These are phyloP conservation scores for Ilyonectria mors-panacis DNA, from an alignment of 2,329 filamentous ascomycete genomes.

Conservation along the genomic window DNA sequence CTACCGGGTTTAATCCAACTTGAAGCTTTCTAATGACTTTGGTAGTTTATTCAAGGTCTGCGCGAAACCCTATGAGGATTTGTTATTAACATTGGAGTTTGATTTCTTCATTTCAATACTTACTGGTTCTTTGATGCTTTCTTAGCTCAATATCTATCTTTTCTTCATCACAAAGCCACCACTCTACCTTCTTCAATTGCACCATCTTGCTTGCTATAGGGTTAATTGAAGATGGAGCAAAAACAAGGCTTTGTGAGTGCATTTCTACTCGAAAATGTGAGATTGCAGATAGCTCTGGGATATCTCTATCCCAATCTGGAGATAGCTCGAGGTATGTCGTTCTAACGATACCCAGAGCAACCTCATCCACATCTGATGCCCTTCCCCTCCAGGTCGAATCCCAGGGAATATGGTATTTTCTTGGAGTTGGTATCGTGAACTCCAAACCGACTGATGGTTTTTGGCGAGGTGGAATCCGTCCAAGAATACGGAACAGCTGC, in stretches of 20 bases:
- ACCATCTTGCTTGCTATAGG: conserved; percentile 21
- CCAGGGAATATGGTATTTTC: too few species aligned
- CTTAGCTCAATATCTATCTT: neutral
- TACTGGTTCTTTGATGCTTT: conserved; percentile 6
- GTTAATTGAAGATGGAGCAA: conserved; percentile 1
- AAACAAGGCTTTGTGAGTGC: neutral
- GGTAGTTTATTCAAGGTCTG: conserved; percentile 2
- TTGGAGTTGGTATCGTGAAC: too few species aligned
- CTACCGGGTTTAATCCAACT: neutral
- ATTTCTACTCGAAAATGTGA: rapidly evolving
- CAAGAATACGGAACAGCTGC: neutral
- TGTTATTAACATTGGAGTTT: too few species aligned
- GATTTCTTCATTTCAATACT: neutral
- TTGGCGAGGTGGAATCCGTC: neutral
- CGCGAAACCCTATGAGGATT: neutral
- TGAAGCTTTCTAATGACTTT: neutral
- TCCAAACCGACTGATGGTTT: neutral
- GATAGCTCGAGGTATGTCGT: conserved; percentile 3
- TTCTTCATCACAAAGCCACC: neutral
- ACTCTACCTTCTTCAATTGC: neutral
- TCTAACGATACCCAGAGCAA: too few species aligned
- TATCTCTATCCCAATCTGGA: neutral
- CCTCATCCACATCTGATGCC: too few species aligned
- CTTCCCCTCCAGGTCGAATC: too few species aligned
- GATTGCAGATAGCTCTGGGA: conserved; percentile 21